Evolutionary conservation across 352 stramenopile genomes (phyloP), one percentile per base, ranked within the genome.

Genomic region (Phytophthora parvispora): DNA sequence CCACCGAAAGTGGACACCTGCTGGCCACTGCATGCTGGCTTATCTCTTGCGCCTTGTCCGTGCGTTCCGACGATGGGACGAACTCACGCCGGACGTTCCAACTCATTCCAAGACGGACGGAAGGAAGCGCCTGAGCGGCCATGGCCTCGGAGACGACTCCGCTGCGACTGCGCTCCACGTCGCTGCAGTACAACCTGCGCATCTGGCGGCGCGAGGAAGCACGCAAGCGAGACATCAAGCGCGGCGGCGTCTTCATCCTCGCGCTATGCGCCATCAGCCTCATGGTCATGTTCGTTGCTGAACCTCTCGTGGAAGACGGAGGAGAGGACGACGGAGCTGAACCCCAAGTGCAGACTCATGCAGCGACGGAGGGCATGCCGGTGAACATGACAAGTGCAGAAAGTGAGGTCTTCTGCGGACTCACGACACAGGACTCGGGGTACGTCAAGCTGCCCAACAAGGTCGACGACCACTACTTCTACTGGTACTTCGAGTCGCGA

Each of bases 401-500:
- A 15, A 51, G 74, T 20, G 57, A 77, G 18, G 54, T 78, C 1
- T 90, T 85, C 55, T 87, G 80, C 52, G 77, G 82, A 36, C 74
- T 78, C 18, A 80, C 68, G 50, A 87, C 51, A 25, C 64, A 81
- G 52, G 84, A 83, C 59, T 78, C 84, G 0, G 84, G 81, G 3
- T 90, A 88, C 70, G 74, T 92, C 54, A 76, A 83, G 57, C 71
- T 92, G 10, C 66, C 81, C 31, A 87, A 89, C 83, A 90, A 89
- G 64, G 64, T 81, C 51, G 81, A 89, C 59, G 82, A 91, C 66
- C 65, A 90, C 40, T 93, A 90, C 66, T 91, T 91, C 60, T 91
- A 90, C 61, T 93, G 85, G 85, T 90, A 81, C 72, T 87, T 87
- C 53, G 81, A 90, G 70, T 90, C 85, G 3, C 74, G 81, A n/a